These are phyloP conservation scores for Zizania palustris DNA, from an alignment of 202 grass and related monocot species.

Conservation along the genomic window DNA sequence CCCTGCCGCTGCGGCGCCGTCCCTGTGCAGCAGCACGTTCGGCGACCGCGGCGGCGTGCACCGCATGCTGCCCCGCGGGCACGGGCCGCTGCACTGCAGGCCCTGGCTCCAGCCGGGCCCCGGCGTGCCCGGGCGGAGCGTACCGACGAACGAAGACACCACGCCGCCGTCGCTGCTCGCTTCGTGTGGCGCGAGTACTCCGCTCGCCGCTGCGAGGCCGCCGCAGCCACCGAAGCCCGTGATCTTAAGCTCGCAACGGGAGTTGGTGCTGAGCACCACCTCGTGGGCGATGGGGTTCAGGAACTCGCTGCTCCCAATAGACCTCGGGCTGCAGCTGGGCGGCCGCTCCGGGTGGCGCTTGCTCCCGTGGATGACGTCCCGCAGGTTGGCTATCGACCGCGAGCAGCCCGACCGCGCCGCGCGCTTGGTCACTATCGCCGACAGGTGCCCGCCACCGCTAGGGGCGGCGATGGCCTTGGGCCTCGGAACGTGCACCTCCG, in stretches of 20 bases:
- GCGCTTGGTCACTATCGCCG: conserved; percentile 71
- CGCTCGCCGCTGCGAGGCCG: background rate
- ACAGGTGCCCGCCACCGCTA: conserved; percentile 40
- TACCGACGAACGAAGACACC: conserved; percentile 67
- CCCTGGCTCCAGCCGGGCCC: conserved; percentile 68
- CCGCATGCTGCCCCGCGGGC: conserved; percentile 48
- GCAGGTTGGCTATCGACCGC: conserved; percentile 85
- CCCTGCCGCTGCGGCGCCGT: conserved; percentile 28
- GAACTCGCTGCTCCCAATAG: conserved; percentile 93
- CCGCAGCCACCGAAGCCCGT: conserved; percentile 61
- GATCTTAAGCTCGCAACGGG: conserved; percentile 86
- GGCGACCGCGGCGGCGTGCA: conserved; percentile 72
- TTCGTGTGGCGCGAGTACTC: background rate
- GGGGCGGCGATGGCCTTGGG: conserved; percentile 23
- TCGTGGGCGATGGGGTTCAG: conserved; percentile 92
- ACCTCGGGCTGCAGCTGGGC: conserved; percentile 80
- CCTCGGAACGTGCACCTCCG: conserved; percentile 81
- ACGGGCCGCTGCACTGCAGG: conserved; percentile 50
- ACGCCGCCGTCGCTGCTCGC: background rate
- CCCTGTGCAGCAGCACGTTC: conserved; percentile 53
- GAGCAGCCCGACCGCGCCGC: conserved; percentile 71
- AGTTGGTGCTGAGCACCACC: conserved; percentile 86
- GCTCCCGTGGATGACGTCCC: conserved; percentile 96
- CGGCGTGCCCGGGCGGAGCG: conserved; percentile 72
- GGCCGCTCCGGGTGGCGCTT: conserved; percentile 78